These are phyloP conservation scores for Venturia oleaginea DNA, from an alignment of 2,329 filamentous ascomycete genomes.

Conservation along the genomic window DNA sequence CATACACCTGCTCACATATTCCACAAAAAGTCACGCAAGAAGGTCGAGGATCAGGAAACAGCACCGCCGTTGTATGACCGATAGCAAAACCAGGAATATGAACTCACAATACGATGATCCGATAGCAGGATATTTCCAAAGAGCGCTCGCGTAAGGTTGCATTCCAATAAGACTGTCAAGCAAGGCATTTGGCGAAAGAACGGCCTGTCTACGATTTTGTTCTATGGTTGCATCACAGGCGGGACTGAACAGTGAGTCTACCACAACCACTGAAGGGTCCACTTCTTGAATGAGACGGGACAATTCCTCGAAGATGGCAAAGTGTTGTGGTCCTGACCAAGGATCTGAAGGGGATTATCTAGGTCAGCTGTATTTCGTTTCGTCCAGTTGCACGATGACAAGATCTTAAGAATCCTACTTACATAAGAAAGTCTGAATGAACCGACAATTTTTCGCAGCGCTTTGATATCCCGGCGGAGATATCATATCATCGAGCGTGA, in stretches of 20 bases:
- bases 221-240: slow-evolving; percentile 34
- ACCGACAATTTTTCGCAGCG: background rate
- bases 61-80: slow-evolving; percentile 4
- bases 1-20: slow-evolving; percentile 35
- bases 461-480: slow-evolving; percentile 5
- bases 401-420: background rate
- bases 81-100: slow-evolving; percentile 10
- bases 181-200: slow-evolving; percentile 39
- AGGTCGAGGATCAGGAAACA: background rate
- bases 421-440: background rate
- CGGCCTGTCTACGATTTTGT: slow-evolving; percentile 25
- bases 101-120: slow-evolving; percentile 15
- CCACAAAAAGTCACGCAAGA: background rate
- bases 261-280: slow-evolving; percentile 25
- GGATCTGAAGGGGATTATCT: background rate
- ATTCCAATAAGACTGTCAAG: slow-evolving; percentile 31
- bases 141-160: slow-evolving; percentile 29
- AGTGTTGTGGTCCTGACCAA: slow-evolving; percentile 20
- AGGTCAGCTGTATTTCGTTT: background rate
- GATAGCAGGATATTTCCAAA: slow-evolving; percentile 34
- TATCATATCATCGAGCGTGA: background rate
- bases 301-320: slow-evolving; percentile 21
- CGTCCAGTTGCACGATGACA: background rate
- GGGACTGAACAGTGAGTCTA: slow-evolving; percentile 35
- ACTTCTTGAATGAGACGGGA: slow-evolving; percentile 23